Base-by-base conservation (phyloP, 2,329 filamentous ascomycete genomes). In the Rasamsonia emersonii region DNA sequence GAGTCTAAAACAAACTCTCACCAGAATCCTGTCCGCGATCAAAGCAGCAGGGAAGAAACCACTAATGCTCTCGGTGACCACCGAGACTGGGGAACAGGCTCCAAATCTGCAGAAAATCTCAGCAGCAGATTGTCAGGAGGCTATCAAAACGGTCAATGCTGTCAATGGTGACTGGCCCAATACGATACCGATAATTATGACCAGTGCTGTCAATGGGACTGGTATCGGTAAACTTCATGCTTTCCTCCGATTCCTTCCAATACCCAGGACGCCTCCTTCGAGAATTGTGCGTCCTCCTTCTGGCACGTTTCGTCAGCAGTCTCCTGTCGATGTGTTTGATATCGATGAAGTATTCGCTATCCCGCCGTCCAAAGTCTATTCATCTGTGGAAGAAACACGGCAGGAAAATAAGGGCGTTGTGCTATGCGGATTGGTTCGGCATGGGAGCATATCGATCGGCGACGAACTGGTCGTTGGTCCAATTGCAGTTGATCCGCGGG, bases 261-360 rank as follows among this genome's bases (percentile, higher is more conserved):
- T 89, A 14, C 79, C 80, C 5, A 61, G 68, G 2, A 47, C 36
- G 6, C 50, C 49, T 16, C 33, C 44, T 2, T 43, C 48, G 17
- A 47, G 47, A 33, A 40, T 30, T n/a, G 34, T 50, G 11, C 39
- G 33, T 3, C 16, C 49, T 20, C 30, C 42, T 3, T 45, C 39
- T n/a, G 28, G 33, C 9, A 26, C 35, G 10, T n/a, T 23, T 9
- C 10, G 34, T 2, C 32, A 44, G 1, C 68, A 77, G 37, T 70
- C 74, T 34, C 73, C 77, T 2, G 64, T 65, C 4, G 73, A 73
- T 19, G 62, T 95, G 2, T 96, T 96, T 49, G 83, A 95, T 50
- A 74, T 96, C 15, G 89, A 96, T 51, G 89, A 95, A 45, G 77
- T 86, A 1, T 96, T 93, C 55, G 82, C 74, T 36, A 72, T 88